A percentile compares a stretch with the other conserved stretches of the same genome.
These are phyloP conservation scores for Penicillium glabrum DNA, from an alignment of 2,329 filamentous ascomycete genomes.

Conservation along the genomic window DNA sequence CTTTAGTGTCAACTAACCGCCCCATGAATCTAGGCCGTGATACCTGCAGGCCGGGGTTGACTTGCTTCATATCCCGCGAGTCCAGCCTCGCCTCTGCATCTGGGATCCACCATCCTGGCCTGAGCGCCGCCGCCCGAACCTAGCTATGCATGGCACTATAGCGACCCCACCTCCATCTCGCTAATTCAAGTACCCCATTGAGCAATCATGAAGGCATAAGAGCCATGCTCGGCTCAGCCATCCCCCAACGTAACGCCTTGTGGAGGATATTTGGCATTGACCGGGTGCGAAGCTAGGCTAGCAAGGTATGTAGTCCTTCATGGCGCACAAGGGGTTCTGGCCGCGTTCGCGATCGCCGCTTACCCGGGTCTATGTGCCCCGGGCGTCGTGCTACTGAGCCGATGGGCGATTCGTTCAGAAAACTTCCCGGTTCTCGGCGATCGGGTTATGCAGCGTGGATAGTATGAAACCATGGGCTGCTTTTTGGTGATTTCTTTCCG, in stretches of 20 bases:
- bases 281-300: background rate
- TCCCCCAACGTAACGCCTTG: background rate
- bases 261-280: background rate
- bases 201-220: background rate
- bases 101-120: slow-evolving; percentile 17
- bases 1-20: slow-evolving; percentile 3
- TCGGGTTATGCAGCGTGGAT: background rate
- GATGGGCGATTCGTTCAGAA: slow-evolving; percentile 13
- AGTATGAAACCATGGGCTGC: background rate
- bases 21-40: slow-evolving; percentile 4
- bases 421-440: slow-evolving; percentile 20
- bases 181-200: background rate
- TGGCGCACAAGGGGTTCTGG: slow-evolving; percentile 13
- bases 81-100: slow-evolving; percentile 11
- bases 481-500: background rate
- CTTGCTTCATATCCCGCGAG: slow-evolving; percentile 11
- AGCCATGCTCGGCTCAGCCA: background rate
- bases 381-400: slow-evolving; percentile 9
- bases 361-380: slow-evolving; percentile 3
- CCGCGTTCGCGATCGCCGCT: slow-evolving; percentile 14
- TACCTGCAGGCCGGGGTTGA: slow-evolving; percentile 12
- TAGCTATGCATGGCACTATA: slow-evolving; percentile 4
- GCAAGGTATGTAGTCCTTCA: background rate
- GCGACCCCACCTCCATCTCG: background rate
- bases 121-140: slow-evolving; percentile 16